A percentile compares a stretch with the other conserved stretches of the same genome.
These are phyloP conservation scores for Dothidotthia symphoricarpi DNA, from an alignment of 2,329 filamentous ascomycete species.

Conservation along the genomic window DNA sequence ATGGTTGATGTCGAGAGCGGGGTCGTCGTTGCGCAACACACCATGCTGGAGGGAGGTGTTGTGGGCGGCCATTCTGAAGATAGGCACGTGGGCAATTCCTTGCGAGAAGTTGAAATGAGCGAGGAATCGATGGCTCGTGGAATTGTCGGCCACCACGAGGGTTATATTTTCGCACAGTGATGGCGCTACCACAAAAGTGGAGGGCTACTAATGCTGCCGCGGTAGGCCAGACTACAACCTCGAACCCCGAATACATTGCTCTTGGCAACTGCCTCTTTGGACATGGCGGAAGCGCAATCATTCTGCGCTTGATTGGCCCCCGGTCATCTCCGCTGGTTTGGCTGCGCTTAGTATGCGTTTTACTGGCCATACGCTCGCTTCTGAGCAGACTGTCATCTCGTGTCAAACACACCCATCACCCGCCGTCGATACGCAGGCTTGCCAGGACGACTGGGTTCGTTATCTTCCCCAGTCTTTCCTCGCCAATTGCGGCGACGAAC, in stretches of 20 bases:
- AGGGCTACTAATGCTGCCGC: constrained; percentile 24
- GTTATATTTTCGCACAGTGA: constrained; percentile 36
- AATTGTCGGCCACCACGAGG: constrained; percentile 17
- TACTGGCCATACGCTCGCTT: constrained; percentile 24
- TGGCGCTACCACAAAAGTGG: constrained; percentile 30
- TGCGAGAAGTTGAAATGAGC: constrained; percentile 18
- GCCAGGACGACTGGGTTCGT: constrained; percentile 22
- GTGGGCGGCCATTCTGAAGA: constrained; percentile 37
- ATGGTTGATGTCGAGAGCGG: constrained; percentile 37
- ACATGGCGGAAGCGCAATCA: constrained; percentile 19
- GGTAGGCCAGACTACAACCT: constrained; percentile 27
- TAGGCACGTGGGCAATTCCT: constrained; percentile 33
- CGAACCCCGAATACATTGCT: constrained; percentile 15
- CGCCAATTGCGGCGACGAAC: constrained; percentile 19
- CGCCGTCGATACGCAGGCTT: constrained; percentile 20
- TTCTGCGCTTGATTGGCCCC: constrained; percentile 25
- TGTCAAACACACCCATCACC: constrained; percentile 17
- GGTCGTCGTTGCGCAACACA: constrained; percentile 37
- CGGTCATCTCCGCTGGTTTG: constrained; percentile 33
- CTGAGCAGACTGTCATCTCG: constrained; percentile 10
- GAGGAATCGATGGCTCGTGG: constrained; percentile 25
- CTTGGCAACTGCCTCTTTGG: constrained; percentile 41
- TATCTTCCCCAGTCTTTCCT: constrained; percentile 32
- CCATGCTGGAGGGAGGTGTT: constrained; percentile 38
- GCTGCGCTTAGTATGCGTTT: constrained; percentile 12